A percentile compares a stretch with the other conserved stretches of the same genome.
Conservation (phyloP, 371 early-diverging fungal species). For the Lichtheimia corymbifera region DNA sequence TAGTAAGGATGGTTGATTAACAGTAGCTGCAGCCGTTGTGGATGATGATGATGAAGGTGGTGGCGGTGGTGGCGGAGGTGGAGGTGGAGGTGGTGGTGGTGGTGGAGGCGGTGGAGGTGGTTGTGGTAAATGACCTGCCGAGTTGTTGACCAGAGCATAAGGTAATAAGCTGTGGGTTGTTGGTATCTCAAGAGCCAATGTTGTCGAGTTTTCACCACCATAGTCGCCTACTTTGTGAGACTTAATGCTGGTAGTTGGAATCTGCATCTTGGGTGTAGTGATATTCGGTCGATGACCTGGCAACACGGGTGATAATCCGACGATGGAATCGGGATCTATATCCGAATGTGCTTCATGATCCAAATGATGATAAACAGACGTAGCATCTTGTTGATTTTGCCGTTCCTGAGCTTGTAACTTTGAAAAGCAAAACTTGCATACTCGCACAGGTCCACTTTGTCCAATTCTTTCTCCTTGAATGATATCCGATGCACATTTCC, state of each 20-base stretch:
- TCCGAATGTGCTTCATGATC: constrained; percentile 17
- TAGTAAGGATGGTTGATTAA: background rate
- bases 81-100: background rate
- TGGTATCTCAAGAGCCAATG: constrained; percentile 44
- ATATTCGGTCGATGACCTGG: constrained; percentile 43
- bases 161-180: constrained; percentile 12
- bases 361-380: constrained; percentile 2
- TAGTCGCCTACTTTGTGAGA: constrained; percentile 27
- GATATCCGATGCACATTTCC: constrained; percentile 73
- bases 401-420: constrained; percentile 11
- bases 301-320: constrained; percentile 8
- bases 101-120: constrained; percentile 40
- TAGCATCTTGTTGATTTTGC: constrained; percentile 11
- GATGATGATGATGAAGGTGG: constrained; percentile 6
- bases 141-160: constrained; percentile 9
- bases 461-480: constrained; percentile 72
- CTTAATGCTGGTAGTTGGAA: constrained; percentile 43
- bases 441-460: constrained; percentile 71
- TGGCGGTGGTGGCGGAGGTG: no score
- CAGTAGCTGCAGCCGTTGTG: background rate
- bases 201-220: constrained; percentile 41
- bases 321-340: constrained; percentile 18
- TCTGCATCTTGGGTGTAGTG: constrained; percentile 48
- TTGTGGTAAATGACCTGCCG: background rate
- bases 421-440: constrained; percentile 76